phyloP scores from a whole-genome alignment of 2,329 filamentous ascomycete species.

The Ophiostoma sp. region DNA sequence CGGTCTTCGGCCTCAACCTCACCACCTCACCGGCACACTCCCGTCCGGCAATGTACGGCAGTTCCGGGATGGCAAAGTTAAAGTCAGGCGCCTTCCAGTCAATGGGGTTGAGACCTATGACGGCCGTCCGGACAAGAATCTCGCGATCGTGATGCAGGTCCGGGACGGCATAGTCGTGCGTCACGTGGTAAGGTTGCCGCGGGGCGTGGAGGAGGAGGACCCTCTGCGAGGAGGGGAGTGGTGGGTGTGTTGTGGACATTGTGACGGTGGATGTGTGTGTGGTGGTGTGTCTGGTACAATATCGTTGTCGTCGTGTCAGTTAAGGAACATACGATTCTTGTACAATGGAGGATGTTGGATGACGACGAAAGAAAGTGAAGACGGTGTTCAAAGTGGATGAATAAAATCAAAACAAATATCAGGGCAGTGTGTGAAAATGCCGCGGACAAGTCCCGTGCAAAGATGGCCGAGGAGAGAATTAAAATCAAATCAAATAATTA shows the following conservation, averaged over 20 bases:
- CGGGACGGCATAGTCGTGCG: conserved; percentile 36
- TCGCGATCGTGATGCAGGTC: conserved; percentile 42
- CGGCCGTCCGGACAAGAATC: conserved; percentile 62
- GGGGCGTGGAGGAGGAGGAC: conserved; percentile 37
- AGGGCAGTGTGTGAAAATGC: too few species aligned
- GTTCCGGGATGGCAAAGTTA: conserved; percentile 66
- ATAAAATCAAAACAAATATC: neutral
- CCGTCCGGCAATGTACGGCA: conserved; percentile 69
- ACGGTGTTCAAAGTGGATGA: neutral
- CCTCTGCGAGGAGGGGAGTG: conserved; percentile 34
- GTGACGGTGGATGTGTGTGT: neutral
- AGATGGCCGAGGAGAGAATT: neutral
- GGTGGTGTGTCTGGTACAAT: neutral
- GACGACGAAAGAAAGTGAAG: too few species aligned
- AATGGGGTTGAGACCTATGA: conserved; percentile 73
- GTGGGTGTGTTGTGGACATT: conserved; percentile 15
- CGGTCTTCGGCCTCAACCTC: conserved; percentile 34
- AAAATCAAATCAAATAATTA: neutral
- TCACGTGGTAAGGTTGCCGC: conserved; percentile 36
- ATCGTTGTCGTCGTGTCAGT: neutral
- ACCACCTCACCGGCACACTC: conserved; percentile 69
- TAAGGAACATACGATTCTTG: neutral
- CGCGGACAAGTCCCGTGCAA: neutral
- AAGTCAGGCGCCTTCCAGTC: conserved; percentile 75
- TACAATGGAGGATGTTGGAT: neutral